These are phyloP conservation scores for Nymphaea colorata DNA, from an alignment of 164 flowering plant genomes.

Conservation along the genomic window DNA sequence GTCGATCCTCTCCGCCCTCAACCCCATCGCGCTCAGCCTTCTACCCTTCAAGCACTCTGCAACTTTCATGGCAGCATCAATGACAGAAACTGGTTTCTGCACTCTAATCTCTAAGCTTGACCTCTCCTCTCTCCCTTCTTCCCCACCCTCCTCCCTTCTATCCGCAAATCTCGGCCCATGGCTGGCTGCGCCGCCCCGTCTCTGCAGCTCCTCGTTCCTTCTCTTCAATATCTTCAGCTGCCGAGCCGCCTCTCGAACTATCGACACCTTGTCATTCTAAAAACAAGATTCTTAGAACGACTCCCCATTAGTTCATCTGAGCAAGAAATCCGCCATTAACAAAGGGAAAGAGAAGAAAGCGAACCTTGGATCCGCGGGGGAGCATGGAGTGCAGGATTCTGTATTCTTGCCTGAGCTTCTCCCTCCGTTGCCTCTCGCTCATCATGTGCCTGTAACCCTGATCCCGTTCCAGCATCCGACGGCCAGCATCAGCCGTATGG, in stretches of 20 bases:
- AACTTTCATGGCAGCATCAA: constrained; percentile 29
- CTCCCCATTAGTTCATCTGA: neutral
- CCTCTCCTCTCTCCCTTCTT: neutral
- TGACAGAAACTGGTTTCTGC: constrained; percentile 20
- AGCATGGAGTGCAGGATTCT: constrained; percentile 26
- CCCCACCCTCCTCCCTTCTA: neutral
- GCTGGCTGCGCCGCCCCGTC: constrained; percentile 17
- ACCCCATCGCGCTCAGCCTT: constrained; percentile 13
- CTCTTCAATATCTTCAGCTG: constrained; percentile 19
- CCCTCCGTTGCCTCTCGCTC: constrained; percentile 47
- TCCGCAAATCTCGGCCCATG: neutral
- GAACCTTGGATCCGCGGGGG: constrained; percentile 44
- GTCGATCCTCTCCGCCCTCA: too few relatives aligned
- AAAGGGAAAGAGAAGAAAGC: neutral
- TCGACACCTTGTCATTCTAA: constrained; percentile 38
- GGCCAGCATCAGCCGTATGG: neutral
- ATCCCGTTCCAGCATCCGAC: constrained; percentile 10
- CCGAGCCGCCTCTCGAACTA: constrained; percentile 18
- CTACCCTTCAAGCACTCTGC: constrained; percentile 25
- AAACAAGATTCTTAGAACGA: neutral
- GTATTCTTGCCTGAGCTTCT: constrained; percentile 29
- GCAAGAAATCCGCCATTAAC: neutral
- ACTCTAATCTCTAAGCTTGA: constrained; percentile 16
- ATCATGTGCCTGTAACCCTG: constrained; percentile 33
- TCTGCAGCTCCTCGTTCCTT: constrained; percentile 19